These are phyloP conservation scores for Leishmania turanica DNA, from an alignment of 208 protist species.

Conservation along the genomic window DNA sequence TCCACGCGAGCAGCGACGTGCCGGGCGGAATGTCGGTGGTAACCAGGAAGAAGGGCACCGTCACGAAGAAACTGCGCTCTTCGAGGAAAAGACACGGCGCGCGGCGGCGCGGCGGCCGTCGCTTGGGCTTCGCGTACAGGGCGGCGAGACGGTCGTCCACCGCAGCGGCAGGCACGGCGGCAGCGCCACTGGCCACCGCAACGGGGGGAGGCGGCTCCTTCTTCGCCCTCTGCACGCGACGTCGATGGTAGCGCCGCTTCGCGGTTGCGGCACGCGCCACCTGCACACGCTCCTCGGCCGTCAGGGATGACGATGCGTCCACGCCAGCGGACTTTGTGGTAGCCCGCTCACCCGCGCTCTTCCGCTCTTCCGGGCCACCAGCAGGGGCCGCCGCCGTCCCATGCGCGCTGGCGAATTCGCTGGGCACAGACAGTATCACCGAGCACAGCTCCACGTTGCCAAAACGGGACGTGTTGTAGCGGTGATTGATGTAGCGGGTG, in stretches of 20 bases:
- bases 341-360: not conserved
- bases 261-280: not conserved
- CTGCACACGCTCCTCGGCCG: not conserved
- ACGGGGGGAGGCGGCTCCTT: not conserved
- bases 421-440: conserved; percentile 74
- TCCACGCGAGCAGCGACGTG: conserved; percentile 74
- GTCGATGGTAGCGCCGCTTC: not conserved
- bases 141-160: conserved; percentile 1
- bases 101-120: conserved; percentile 17
- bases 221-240: not conserved
- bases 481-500: conserved; percentile 88
- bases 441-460: conserved; percentile 89
- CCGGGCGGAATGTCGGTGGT: conserved; percentile 76
- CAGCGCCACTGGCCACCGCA: not conserved
- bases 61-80: conserved; percentile 69
- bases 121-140: conserved; percentile 12
- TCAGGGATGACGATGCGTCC: not conserved
- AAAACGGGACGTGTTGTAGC: conserved; percentile 83
- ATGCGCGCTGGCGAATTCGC: conserved; percentile 37
- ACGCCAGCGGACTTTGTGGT: not conserved
- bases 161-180: not conserved
- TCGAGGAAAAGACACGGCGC: conserved; percentile 48
- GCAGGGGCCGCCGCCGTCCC: not conserved
- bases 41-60: conserved; percentile 80
- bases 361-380: not conserved